Evolutionary conservation across 306 rosid species (phyloP).

Genomic region (Vicia faba): DNA sequence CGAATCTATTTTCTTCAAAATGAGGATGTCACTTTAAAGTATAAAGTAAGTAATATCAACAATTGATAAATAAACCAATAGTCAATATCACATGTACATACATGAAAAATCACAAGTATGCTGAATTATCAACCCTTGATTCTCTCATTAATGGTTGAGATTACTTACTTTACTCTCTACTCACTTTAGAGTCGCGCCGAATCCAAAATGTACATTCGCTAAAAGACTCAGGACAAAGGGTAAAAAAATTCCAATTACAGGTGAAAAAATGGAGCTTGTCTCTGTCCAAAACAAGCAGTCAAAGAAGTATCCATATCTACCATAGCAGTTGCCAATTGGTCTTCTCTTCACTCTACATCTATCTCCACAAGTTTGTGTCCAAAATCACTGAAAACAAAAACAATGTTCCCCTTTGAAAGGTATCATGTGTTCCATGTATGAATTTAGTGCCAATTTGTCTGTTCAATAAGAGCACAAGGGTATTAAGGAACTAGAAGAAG

Average conservation of each 20-base stretch:
- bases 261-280: conserved; percentile 62
- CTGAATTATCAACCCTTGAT: conserved; percentile 10
- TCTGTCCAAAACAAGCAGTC: conserved; percentile 51
- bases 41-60: conserved; percentile 24
- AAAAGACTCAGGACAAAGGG: conserved; percentile 38
- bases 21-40: neutral
- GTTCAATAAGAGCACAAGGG: conserved; percentile 31
- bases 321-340: conserved; percentile 51
- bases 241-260: conserved; percentile 52
- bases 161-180: conserved; percentile 16
- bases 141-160: conserved; percentile 8
- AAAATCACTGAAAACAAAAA: conserved; percentile 40
- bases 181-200: neutral
- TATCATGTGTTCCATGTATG: conserved; percentile 27
- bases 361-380: conserved; percentile 36
- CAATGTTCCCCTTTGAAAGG: conserved; percentile 27
- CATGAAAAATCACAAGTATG: conserved; percentile 1
- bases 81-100: conserved; percentile 9
- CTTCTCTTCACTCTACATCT: conserved; percentile 31
- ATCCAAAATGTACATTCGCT: conserved; percentile 56
- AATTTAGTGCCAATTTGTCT: conserved; percentile 37
- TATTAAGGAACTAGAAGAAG: conserved; percentile 45
- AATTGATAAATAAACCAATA: conserved; percentile 6
- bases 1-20: conserved; percentile 1
- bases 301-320: conserved; percentile 55